These are phyloP conservation scores for Hyaloperonospora arabidopsidis DNA, from an alignment of 352 stramenopile species.

Conservation along the genomic window DNA sequence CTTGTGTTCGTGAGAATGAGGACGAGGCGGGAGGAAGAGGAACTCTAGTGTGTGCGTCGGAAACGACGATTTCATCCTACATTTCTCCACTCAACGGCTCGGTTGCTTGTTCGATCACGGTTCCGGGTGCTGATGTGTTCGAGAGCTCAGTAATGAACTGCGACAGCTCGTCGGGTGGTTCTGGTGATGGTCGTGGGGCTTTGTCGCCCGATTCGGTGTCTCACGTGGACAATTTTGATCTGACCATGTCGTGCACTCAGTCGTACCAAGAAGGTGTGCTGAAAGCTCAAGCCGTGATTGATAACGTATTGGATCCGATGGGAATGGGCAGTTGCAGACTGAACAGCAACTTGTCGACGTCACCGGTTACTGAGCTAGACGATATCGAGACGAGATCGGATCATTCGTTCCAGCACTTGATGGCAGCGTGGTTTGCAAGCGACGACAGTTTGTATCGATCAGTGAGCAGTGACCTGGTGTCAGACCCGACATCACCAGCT, in stretches of 20 bases:
- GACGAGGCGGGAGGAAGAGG: not conserved
- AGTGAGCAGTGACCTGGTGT: not conserved
- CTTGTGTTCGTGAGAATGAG: not conserved
- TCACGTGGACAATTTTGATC: constrained; percentile 15
- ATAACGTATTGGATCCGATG: constrained; percentile 29
- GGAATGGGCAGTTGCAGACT: constrained; percentile 13
- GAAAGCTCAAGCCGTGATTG: constrained; percentile 21
- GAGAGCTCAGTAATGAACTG: not conserved
- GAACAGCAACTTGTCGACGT: constrained; percentile 1
- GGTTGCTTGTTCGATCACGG: not conserved
- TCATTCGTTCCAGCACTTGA: constrained; percentile 3
- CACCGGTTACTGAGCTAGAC: not conserved
- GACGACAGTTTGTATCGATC: constrained; percentile 5
- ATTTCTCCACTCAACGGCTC: not conserved
- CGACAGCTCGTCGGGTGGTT: not conserved
- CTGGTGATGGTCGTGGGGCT: constrained; percentile 9
- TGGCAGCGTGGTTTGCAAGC: constrained; percentile 8
- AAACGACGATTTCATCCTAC: not conserved
- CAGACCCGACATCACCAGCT: constrained; percentile 22
- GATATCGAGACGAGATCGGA: not conserved
- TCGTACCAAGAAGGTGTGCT: constrained; percentile 13
- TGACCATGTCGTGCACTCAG: constrained; percentile 3
- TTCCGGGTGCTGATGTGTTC: not conserved
- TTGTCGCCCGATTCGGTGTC: constrained; percentile 34
- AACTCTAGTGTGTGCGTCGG: not conserved